Evolutionary conservation across 441 rosid species (phyloP).

Genomic region (Isatis lusitanica): DNA sequence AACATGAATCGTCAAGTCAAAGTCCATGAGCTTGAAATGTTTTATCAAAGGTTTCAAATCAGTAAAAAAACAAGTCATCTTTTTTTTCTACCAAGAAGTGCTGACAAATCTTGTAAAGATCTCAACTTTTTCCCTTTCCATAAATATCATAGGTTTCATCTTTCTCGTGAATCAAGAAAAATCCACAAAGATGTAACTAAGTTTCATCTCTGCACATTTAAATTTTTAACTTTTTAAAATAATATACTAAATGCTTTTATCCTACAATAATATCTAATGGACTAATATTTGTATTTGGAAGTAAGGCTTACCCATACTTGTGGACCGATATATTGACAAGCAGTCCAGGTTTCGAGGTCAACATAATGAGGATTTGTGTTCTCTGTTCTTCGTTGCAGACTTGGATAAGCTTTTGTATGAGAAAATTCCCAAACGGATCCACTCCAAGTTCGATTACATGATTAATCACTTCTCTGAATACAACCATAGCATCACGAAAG

Average conservation of each 20-base stretch:
- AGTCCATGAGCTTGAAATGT: not conserved
- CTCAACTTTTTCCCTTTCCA: conserved; percentile 9
- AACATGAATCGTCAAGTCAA: conserved; percentile 17
- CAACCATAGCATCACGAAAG: conserved; percentile 39
- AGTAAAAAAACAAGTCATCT: conserved; percentile 15
- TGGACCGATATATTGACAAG: conserved; percentile 63
- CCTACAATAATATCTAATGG: too few species aligned
- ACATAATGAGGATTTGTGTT: conserved; percentile 44
- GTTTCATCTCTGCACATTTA: not conserved
- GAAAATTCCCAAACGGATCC: conserved; percentile 76
- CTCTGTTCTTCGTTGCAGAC: conserved; percentile 68
- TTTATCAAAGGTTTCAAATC: conserved; percentile 6
- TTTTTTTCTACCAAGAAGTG: not conserved
- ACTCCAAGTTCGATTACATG: conserved; percentile 60
- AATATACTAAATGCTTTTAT: not conserved
- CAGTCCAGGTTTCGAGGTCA: conserved; percentile 55
- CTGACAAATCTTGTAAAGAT: conserved; percentile 3
- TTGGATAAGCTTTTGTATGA: conserved; percentile 71
- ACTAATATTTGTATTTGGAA: not conserved
- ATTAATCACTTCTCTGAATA: conserved; percentile 53
- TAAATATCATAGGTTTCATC: conserved; percentile 20
- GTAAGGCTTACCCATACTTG: conserved; percentile 59
- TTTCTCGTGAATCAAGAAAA: conserved; percentile 20
- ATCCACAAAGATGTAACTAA: not conserved
- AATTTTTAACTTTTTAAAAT: not conserved